Evolutionary conservation across 176 grass and related monocot genomes (phyloP), one percentile per base, ranked within the genome.

Genomic region (Themeda triandra): DNA sequence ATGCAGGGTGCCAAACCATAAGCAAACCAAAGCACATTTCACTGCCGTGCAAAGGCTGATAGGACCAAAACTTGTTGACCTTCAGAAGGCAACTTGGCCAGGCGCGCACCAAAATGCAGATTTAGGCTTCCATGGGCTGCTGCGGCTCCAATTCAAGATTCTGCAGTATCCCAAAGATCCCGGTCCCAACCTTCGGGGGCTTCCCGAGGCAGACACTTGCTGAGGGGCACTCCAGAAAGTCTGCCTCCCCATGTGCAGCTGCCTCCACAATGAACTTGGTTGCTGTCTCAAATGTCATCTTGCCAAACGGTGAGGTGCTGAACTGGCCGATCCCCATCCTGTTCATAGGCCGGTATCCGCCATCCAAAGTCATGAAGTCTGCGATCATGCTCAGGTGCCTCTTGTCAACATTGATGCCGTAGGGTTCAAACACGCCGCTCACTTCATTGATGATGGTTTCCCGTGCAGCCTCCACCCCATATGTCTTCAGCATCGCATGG

Each of bases 261-360:
- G 96, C 94, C 36, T 83, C 91, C 28, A 92, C 75, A 70, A 98
- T 92, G 73, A 95, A 98, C 75, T 88, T 98, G 2, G 91, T 90
- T 11, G 96, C 93, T 0, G 87, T 93, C 80, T 98, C 93, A 1
- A 95, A 98, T 0, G 93, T 98, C 93, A 98, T 95, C 86, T 95
- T 98, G 44, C 91, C 86, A 78, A 98, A 95, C 10, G 96, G 96
- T 5, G 91, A 95, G 10, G 96, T 98, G 77, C 69, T 90, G 73
- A 83, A 92, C 63, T 87, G 85, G 13, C 86, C 87, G 58, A 92
- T 93, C 54, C 96, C 91, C 0, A 89, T 8, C 63, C 91, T 80
- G 82, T 73, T 98, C 93, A 95, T 87, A 0, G 96, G 87, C 23
- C 93, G 85, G 82, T 92, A 98, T 2, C 93, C 91, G 3, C 96